Base-by-base conservation (phyloP, 805 yeast genomes). In the Maudiozyma bulderi region DNA sequence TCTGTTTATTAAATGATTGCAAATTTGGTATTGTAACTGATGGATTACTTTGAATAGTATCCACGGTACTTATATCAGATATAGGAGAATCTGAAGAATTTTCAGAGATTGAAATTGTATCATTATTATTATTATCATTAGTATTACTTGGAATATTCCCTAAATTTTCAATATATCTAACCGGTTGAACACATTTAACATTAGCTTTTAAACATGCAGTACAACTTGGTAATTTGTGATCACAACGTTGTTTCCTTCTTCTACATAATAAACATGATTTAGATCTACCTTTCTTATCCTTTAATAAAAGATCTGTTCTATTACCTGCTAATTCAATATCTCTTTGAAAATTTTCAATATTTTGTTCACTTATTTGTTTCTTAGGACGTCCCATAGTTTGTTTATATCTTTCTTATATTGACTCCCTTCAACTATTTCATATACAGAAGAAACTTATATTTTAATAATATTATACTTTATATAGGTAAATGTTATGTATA, bases 181-280 rank as follows among this genome's bases (percentile, higher is more conserved):
- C 79, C 0, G 88, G 88, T 60, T 81, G 83, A 3, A 80, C 69
- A 61, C 87, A 81, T 50, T 72, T 66, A 6, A 74, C 78, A 32
- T 76, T 78, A 0, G 86, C 82, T 55, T 80, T 80, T 46, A 80
- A 65, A 64, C 87, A 82, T 40, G 81, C 80, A 6, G 86, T 77
- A 56, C 87, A 81, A 44, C 78, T 71, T 5, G 86, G 86, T 7
- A 75, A 60, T 46, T 82, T 69, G 51, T 80, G 85, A 54, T 82
- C 86, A 64, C 87, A 81, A 54, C 77, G 75, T 56, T 79, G 82
- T 55, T 78, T 78, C 45, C 82, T 63, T 58, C 75, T 74, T 54
- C 78, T 80, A 50, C 84, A 79, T 26, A 78, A 58, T 38, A 73
- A 61, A 57, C 84, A 79, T 1, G 81, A 74, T 5, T 81, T 75